Evolutionary conservation across 2,329 filamentous ascomycete genomes (phyloP).

Genomic region (Graphilbum fragrans): DNA sequence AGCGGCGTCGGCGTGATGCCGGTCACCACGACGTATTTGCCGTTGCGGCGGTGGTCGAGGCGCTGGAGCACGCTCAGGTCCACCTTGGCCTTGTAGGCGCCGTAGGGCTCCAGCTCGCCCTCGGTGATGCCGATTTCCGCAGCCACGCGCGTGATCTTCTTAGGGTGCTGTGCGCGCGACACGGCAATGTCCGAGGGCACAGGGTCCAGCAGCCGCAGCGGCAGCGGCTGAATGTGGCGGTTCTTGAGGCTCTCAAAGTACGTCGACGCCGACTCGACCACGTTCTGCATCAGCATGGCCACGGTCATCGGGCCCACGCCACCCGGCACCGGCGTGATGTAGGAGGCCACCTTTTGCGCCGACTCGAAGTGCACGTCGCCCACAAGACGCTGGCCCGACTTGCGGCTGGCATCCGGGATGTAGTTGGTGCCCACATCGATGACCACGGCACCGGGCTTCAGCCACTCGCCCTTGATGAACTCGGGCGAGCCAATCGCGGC

Average conservation of each 20-base stretch:
- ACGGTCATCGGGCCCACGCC: slow-evolving; percentile 98
- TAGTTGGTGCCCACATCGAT: slow-evolving; percentile 98
- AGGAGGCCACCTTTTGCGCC: slow-evolving; percentile 72
- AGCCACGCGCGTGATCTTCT: slow-evolving; percentile 75
- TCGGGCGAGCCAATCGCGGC: slow-evolving; percentile 80
- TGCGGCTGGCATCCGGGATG: slow-evolving; percentile 76
- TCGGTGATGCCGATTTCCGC: slow-evolving; percentile 75
- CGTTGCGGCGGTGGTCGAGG: slow-evolving; percentile 75
- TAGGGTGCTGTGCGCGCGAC: slow-evolving; percentile 81
- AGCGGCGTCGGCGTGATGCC: slow-evolving; percentile 95
- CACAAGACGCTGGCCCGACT: slow-evolving; percentile 83
- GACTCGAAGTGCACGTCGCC: slow-evolving; percentile 90
- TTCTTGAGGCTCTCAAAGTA: slow-evolving; percentile 77
- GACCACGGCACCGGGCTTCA: slow-evolving; percentile 89
- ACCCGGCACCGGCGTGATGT: slow-evolving; percentile 91
- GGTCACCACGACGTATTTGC: slow-evolving; percentile 83
- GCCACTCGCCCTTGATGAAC: slow-evolving; percentile 89
- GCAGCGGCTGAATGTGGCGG: slow-evolving; percentile 69
- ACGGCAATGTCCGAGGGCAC: slow-evolving; percentile 95
- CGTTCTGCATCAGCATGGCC: slow-evolving; percentile 94
- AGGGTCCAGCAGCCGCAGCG: slow-evolving; percentile 63
- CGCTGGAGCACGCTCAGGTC: slow-evolving; percentile 72
- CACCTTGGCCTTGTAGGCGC: slow-evolving; percentile 92
- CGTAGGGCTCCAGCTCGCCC: slow-evolving; percentile 91
- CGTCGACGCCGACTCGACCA: slow-evolving; percentile 70